Base-by-base conservation (phyloP, 139 green algal genomes). In the Pseudopediastrum boryanum region DNA sequence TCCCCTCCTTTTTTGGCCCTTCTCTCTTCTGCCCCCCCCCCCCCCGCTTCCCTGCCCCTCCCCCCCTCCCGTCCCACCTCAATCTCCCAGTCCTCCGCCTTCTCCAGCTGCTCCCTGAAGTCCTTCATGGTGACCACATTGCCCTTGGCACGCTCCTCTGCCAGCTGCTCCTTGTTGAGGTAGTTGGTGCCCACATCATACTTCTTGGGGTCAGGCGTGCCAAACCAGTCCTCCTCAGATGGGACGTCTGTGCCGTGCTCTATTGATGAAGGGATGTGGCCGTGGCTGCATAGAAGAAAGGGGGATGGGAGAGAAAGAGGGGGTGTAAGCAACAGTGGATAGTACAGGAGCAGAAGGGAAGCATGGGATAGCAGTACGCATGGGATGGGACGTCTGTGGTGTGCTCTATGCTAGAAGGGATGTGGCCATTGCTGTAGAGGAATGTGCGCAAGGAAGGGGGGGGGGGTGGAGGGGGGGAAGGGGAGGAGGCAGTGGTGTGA, bases 161-260 rank as follows among this genome's bases (percentile, higher is more conserved):
- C 74, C 21, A 81, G 44, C 74, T 81, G 74, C 46, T 51, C 29
- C 74, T 74, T 81, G 44, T 36, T 42, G 5, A 81, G 61, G 62
- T 66, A 19, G 43, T 74, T 74, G 31, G 74, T 81, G 74, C 74
- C 74, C 3, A 41, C 29, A 23, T 33, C 44, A 29, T 81, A 81
- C 8, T 74, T 33, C 3, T 35, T 10, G 6, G 74, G 62, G 62
- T 81, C 74, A 27, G 74, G 74, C 12, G n/a, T 64, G 74, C 74
- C 74, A 54, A 52, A 81, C 74, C 74, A 81, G 9, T 48, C 46
- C 62, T 81, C 74, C 29, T 81, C 74, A 46, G 62, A 75, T 6
- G 74, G 74, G 62, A 74, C 25, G 25, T 65, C 46, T 42, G 35
- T 41, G 39, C 61, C 36, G 54, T 33, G 5, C 51, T 21, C 62